A percentile compares a stretch with the other conserved stretches of the same genome.
Conservation (phyloP, 2,329 filamentous ascomycete species). For the Pseudopithomyces chartarum region DNA sequence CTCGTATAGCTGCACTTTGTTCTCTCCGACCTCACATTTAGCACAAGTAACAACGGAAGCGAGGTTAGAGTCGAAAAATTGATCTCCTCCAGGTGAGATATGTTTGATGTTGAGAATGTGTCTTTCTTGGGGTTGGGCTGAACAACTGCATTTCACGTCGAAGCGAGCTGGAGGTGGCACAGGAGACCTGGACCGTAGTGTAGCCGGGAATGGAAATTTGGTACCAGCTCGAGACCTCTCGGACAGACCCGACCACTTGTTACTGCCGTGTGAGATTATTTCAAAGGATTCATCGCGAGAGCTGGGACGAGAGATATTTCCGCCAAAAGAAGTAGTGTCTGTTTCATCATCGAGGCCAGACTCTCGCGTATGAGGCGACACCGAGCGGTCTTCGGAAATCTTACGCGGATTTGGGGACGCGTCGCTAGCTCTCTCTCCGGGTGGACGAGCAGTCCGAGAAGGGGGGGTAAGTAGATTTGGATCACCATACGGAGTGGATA, state of each 20-base stretch:
- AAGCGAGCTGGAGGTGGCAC: constrained; percentile 13
- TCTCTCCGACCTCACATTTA: constrained; percentile 16
- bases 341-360: too few relatives aligned
- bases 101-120: constrained; percentile 22
- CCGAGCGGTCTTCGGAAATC: too few relatives aligned
- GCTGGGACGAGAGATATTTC: too few relatives aligned
- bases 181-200: constrained; percentile 4
- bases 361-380: too few relatives aligned
- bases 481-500: too few relatives aligned
- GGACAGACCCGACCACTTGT: neutral
- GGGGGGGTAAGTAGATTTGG: too few relatives aligned
- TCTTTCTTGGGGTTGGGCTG: constrained; percentile 12
- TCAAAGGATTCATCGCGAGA: too few relatives aligned
- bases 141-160: constrained; percentile 17
- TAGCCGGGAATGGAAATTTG: constrained; percentile 2
- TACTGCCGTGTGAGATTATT: too few relatives aligned
- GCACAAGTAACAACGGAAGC: constrained; percentile 11
- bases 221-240: constrained; percentile 3
- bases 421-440: too few relatives aligned
- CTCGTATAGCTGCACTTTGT: constrained; percentile 21
- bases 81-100: neutral
- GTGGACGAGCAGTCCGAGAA: too few relatives aligned
- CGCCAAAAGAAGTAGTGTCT: too few relatives aligned
- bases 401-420: too few relatives aligned
- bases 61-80: neutral